Evolutionary conservation across 2,329 filamentous ascomycete species (phyloP).

Genomic region (Aspergillus arachidicola): DNA sequence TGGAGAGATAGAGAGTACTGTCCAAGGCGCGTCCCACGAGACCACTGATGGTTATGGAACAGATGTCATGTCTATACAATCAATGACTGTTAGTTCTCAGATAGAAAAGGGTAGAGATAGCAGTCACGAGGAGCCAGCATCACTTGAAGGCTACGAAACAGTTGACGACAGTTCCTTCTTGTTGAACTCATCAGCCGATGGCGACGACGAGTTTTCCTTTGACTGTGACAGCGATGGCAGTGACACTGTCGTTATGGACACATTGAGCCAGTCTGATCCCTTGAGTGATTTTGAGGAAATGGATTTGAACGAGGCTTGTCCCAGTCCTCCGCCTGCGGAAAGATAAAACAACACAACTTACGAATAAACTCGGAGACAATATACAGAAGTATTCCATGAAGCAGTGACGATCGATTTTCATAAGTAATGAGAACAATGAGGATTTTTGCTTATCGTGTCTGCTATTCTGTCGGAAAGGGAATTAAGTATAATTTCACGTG

Average conservation of each 20-base stretch:
- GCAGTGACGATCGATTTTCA: background rate
- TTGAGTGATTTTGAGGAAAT: conserved; percentile 20
- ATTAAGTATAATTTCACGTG: conserved; percentile 14
- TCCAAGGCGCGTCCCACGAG: conserved; percentile 38
- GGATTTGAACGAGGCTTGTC: background rate
- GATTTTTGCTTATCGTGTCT: background rate
- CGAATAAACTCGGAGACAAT: background rate
- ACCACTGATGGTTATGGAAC: conserved; percentile 36
- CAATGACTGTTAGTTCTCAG: conserved; percentile 2
- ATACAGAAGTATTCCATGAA: background rate
- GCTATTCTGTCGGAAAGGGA: background rate
- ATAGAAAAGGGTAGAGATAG: background rate
- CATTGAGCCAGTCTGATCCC: conserved; percentile 9
- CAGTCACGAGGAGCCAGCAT: background rate
- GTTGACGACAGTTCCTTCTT: conserved; percentile 5
- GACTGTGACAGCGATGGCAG: conserved; percentile 25
- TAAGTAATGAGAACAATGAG: background rate
- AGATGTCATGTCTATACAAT: conserved; percentile 29
- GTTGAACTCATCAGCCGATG: conserved; percentile 8
- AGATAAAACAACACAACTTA: background rate
- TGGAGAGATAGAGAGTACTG: conserved; percentile 34
- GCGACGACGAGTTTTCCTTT: conserved; percentile 18
- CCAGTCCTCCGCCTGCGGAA: background rate
- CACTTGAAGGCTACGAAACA: background rate
- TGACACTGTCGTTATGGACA: conserved; percentile 22